These are phyloP conservation scores for Pestalotiopsis sp. DNA, from an alignment of 2,329 filamentous ascomycete genomes.

Conservation along the genomic window DNA sequence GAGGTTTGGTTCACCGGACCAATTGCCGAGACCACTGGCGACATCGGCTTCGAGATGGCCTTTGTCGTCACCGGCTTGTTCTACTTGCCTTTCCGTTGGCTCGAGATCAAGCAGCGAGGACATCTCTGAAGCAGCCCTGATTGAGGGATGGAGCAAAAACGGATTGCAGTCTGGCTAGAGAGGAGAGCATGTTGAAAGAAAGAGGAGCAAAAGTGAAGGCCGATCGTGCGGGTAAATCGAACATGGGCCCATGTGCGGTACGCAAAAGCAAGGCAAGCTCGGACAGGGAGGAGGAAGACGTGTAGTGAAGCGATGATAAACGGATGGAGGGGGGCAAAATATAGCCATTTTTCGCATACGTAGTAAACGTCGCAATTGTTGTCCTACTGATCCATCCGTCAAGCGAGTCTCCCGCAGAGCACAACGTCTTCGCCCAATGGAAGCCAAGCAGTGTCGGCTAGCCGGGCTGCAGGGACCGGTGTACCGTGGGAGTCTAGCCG, in stretches of 20 bases:
- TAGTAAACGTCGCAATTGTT: background rate
- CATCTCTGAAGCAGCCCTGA: conserved; percentile 26
- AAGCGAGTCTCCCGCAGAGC: conserved; percentile 67
- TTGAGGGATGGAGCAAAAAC: background rate
- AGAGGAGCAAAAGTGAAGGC: background rate
- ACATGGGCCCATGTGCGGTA: background rate
- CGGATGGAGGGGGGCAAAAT: background rate
- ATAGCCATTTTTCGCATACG: background rate
- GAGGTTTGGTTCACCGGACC: conserved; percentile 47
- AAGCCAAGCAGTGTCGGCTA: conserved; percentile 71
- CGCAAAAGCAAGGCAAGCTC: background rate
- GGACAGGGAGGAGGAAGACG: background rate
- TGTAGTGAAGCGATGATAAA: background rate
- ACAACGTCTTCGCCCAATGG: conserved; percentile 84
- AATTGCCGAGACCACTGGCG: conserved; percentile 43
- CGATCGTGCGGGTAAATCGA: background rate
- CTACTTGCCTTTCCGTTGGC: conserved; percentile 49
- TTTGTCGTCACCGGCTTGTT: conserved; percentile 46
- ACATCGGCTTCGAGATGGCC: conserved; percentile 48
- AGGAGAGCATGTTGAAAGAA: background rate
- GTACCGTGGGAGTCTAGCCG: conserved; percentile 51
- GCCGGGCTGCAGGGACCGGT: conserved; percentile 63
- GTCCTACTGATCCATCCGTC: background rate
- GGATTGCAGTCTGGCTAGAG: background rate
- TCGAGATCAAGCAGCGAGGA: conserved; percentile 42